These are phyloP conservation scores for Didymella glomerata DNA, from an alignment of 2,329 filamentous ascomycete species.

Conservation along the genomic window DNA sequence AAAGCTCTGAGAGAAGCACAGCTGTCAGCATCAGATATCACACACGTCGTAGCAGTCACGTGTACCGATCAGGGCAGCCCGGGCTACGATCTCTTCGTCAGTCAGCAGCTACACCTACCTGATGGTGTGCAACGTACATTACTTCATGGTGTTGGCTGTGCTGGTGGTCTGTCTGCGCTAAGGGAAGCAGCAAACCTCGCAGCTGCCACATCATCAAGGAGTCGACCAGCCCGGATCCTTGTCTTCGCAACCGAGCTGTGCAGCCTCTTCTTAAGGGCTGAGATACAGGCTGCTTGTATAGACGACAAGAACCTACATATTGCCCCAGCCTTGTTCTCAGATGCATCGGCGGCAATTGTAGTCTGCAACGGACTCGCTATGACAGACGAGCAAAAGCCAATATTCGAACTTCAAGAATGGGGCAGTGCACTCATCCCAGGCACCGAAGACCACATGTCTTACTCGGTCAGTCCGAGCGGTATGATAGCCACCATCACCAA, in stretches of 20 bases:
- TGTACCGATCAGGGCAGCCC: slow-evolving; percentile 51
- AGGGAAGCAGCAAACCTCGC: slow-evolving; percentile 69
- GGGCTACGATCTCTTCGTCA: slow-evolving; percentile 51
- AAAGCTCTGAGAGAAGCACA: slow-evolving; percentile 46
- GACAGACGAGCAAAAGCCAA: slow-evolving; percentile 38
- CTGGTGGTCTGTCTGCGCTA: slow-evolving; percentile 49
- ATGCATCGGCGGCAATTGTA: slow-evolving; percentile 72
- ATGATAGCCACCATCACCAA: slow-evolving; percentile 37
- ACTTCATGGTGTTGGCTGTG: slow-evolving; percentile 52
- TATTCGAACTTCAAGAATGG: slow-evolving; percentile 72
- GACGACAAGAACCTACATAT: slow-evolving; percentile 65
- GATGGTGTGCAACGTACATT: slow-evolving; percentile 46
- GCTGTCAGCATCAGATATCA: slow-evolving; percentile 38
- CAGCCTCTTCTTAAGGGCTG: slow-evolving; percentile 66
- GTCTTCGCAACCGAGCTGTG: slow-evolving; percentile 69
- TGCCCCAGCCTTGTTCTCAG: slow-evolving; percentile 72
- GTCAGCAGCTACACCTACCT: slow-evolving; percentile 42
- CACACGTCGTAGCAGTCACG: slow-evolving; percentile 52
- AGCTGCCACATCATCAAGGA: slow-evolving; percentile 66
- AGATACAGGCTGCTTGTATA: slow-evolving; percentile 67
- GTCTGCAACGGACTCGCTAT: slow-evolving; percentile 70
- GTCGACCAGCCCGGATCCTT: slow-evolving; percentile 68
- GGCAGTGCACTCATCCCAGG: slow-evolving; percentile 69
- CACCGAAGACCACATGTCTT: slow-evolving; percentile 69
- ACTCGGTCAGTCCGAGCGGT: slow-evolving; percentile 70